Percentiles rank a stretch among this genome's conserved stretches.
phyloP scores from a whole-genome alignment of 306 rosid species.

The Cicer pinnatifidum region DNA sequence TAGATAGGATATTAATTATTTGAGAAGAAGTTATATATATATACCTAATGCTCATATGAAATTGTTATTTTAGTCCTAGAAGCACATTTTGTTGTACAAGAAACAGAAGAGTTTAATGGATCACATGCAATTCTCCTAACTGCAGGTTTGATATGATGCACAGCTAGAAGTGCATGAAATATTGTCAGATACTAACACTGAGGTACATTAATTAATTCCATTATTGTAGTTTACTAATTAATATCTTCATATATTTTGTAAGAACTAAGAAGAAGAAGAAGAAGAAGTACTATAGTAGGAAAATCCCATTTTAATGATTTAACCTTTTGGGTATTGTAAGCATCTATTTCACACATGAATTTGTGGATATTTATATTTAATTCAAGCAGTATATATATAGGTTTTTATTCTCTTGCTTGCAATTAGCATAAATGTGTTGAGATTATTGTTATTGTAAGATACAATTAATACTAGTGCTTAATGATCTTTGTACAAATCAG shows the following conservation, averaged over 20 bases:
- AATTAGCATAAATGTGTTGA: constrained; percentile 7
- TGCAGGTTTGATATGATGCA: constrained; percentile 11
- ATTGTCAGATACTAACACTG: constrained; percentile 39
- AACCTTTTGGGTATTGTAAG: constrained; percentile 18
- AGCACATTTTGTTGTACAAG: too few relatives aligned
- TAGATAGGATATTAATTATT: constrained; percentile 20
- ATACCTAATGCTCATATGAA: not conserved
- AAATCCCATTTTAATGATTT: constrained; percentile 23
- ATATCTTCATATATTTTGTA: not conserved
- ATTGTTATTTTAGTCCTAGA: too few relatives aligned
- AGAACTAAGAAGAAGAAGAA: not conserved
- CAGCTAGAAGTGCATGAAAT: constrained; percentile 14
- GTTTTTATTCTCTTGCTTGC: constrained; percentile 34
- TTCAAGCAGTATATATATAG: constrained; percentile 25
- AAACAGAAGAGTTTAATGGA: not conserved
- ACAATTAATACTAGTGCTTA: not conserved
- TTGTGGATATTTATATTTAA: constrained; percentile 5
- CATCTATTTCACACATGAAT: constrained; percentile 38
- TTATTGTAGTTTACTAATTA: constrained; percentile 25
- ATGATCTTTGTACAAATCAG: not conserved
- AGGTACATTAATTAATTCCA: constrained; percentile 31
- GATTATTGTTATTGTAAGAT: constrained; percentile 27
- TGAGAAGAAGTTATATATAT: not conserved
- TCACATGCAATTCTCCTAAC: constrained; percentile 24
- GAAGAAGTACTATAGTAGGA: constrained; percentile 17